Conservation (phyloP, 331 rosid genomes). For the Cydonia oblonga region DNA sequence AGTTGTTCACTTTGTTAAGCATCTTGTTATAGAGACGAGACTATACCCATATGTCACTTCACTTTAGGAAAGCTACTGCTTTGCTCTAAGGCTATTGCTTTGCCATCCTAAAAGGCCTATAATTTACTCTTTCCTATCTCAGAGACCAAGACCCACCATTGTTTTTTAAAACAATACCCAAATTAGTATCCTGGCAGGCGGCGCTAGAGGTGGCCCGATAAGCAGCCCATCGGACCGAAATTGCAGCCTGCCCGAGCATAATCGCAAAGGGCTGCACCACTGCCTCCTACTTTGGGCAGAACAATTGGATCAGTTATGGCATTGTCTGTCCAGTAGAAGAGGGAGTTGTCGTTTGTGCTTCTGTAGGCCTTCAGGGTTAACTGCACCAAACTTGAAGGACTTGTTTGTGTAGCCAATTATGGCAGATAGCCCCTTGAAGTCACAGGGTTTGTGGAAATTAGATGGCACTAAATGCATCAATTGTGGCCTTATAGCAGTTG, state of each 20-base stretch:
- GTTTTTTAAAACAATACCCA: slow-evolving; percentile 22
- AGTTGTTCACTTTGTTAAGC: slow-evolving; percentile 12
- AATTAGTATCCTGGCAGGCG: slow-evolving; percentile 80
- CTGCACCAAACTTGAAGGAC: slow-evolving; percentile 85
- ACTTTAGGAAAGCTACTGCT: slow-evolving; percentile 4
- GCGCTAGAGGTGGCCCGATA: slow-evolving; percentile 77
- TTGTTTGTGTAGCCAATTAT: slow-evolving; percentile 73
- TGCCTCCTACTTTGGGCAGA: slow-evolving; percentile 75
- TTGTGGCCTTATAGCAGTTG: slow-evolving; percentile 46
- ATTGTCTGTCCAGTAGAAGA: slow-evolving; percentile 57
- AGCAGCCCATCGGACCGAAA: slow-evolving; percentile 84
- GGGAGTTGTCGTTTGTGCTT: slow-evolving; percentile 88
- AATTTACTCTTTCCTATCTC: slow-evolving; percentile 1
- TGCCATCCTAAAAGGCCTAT: slow-evolving; percentile 13
- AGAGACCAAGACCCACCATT: not conserved
- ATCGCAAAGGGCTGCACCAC: slow-evolving; percentile 86
- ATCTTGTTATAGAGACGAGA: slow-evolving; percentile 7
- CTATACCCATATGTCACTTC: slow-evolving; percentile 2
- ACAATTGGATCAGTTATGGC: slow-evolving; percentile 31
- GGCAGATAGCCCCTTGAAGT: slow-evolving; percentile 88
- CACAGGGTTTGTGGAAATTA: slow-evolving; percentile 59
- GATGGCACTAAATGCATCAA: slow-evolving; percentile 79
- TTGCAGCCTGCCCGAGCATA: slow-evolving; percentile 82
- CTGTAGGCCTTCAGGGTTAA: slow-evolving; percentile 83
- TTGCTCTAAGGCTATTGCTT: not conserved